Conservation (phyloP, 2,329 filamentous ascomycete genomes). For the Boeremia lycopersici region DNA sequence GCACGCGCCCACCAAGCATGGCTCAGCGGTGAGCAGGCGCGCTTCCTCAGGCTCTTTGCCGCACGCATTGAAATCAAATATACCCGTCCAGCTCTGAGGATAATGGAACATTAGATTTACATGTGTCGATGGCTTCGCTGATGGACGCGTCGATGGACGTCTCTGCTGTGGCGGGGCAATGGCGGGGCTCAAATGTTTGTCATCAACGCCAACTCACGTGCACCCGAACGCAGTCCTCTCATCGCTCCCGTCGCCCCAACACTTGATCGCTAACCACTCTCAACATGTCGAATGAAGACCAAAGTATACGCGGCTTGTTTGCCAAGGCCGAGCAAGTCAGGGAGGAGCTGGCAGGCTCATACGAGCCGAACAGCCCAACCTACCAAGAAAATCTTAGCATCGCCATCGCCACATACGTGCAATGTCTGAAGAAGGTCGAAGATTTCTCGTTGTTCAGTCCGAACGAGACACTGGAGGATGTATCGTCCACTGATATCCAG, state of each 20-base stretch:
- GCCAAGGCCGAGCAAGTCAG: constrained; percentile 61
- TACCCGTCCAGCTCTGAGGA: neutral
- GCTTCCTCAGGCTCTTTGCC: neutral
- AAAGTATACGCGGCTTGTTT: constrained; percentile 63
- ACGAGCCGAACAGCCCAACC: constrained; percentile 66
- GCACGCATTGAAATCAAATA: neutral
- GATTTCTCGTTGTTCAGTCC: constrained; percentile 83
- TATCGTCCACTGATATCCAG: constrained; percentile 82
- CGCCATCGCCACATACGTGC: constrained; percentile 73
- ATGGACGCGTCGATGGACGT: neutral
- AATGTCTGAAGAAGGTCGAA: constrained; percentile 72
- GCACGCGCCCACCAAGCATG: constrained; percentile 13
- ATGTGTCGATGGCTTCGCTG: neutral
- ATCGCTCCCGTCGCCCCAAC: neutral
- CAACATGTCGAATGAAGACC: constrained; percentile 52
- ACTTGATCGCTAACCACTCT: neutral
- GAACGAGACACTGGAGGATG: constrained; percentile 88
- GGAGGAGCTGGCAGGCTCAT: constrained; percentile 64
- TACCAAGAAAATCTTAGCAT: constrained; percentile 71
- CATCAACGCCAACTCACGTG: constrained; percentile 37
- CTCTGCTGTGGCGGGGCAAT: constrained; percentile 20
- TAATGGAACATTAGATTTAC: too few relatives aligned
- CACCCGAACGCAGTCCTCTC: neutral
- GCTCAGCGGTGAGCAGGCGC: constrained; percentile 6
- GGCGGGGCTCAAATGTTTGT: constrained; percentile 26